A percentile compares a stretch with the other conserved stretches of the same genome.
phyloP scores from a whole-genome alignment of 2,329 filamentous ascomycete species.

The Parascedosporium putredinis region DNA sequence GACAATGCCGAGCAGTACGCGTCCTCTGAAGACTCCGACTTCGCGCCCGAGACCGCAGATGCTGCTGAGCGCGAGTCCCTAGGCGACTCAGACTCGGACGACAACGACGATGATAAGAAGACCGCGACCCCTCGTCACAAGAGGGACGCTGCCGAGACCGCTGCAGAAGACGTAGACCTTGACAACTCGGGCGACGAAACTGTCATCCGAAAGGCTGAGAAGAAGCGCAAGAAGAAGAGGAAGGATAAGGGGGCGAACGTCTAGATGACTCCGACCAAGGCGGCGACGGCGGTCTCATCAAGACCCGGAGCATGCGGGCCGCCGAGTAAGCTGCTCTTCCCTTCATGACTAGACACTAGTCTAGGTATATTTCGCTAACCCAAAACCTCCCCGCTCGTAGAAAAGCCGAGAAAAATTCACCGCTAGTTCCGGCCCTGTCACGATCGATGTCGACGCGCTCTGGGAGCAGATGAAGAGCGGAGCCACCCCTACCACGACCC shows the following conservation, averaged over 20 bases:
- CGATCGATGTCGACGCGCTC: slow-evolving; percentile 60
- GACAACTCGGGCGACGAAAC: slow-evolving; percentile 65
- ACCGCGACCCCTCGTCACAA: slow-evolving; percentile 22
- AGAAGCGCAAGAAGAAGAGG: slow-evolving; percentile 36
- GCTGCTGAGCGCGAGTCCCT: slow-evolving; percentile 42
- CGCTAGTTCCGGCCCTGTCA: slow-evolving; percentile 47
- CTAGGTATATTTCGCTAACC: too few relatives aligned
- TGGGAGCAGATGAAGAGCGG: slow-evolving; percentile 56
- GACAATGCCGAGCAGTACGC: slow-evolving; percentile 56
- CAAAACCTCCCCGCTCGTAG: slow-evolving; percentile 22
- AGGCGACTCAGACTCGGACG: slow-evolving; percentile 15
- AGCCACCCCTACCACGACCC: slow-evolving; percentile 10
- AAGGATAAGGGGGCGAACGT: slow-evolving; percentile 23
- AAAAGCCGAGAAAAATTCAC: slow-evolving; percentile 47
- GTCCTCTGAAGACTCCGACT: slow-evolving; percentile 65
- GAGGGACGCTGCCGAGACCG: slow-evolving; percentile 14
- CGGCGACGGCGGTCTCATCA: slow-evolving; percentile 52
- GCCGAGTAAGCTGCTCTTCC: slow-evolving; percentile 49
- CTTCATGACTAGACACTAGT: too few relatives aligned
- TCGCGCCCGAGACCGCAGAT: slow-evolving; percentile 46
- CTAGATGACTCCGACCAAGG: slow-evolving; percentile 28
- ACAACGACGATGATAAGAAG: slow-evolving; percentile 8
- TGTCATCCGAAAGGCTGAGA: slow-evolving; percentile 53
- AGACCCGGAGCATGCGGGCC: slow-evolving; percentile 61
- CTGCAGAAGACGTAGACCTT: slow-evolving; percentile 37